A percentile compares a stretch with the other conserved stretches of the same genome.
These are phyloP conservation scores for Colletotrichum sp. DNA, from an alignment of 2,329 filamentous ascomycete species.

Conservation along the genomic window DNA sequence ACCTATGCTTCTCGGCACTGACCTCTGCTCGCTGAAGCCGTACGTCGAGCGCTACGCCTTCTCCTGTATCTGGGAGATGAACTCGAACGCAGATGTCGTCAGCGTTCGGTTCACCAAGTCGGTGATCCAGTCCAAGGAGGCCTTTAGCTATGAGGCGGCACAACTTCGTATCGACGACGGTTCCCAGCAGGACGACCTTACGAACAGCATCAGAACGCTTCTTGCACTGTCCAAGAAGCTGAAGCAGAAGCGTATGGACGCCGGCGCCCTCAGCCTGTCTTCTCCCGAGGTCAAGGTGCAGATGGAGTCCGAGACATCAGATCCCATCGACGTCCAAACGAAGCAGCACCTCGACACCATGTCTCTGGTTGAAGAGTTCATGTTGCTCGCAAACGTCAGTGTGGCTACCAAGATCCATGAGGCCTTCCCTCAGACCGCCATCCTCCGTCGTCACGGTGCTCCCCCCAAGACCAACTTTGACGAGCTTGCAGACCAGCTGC, in stretches of 20 bases:
- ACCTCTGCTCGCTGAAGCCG: slow-evolving; percentile 94
- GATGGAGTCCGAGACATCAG: slow-evolving; percentile 92
- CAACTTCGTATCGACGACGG: slow-evolving; percentile 92
- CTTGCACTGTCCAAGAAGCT: slow-evolving; percentile 91
- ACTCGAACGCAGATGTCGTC: slow-evolving; percentile 83
- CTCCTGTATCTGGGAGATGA: slow-evolving; percentile 88
- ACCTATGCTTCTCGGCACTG: slow-evolving; percentile 92
- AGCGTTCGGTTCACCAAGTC: slow-evolving; percentile 93
- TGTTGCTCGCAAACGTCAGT: slow-evolving; percentile 96
- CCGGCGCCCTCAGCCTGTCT: slow-evolving; percentile 91
- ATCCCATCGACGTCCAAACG: slow-evolving; percentile 94
- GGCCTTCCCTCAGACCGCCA: slow-evolving; percentile 92
- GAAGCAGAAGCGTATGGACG: slow-evolving; percentile 94
- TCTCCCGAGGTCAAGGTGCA: slow-evolving; percentile 98
- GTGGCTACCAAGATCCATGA: slow-evolving; percentile 91
- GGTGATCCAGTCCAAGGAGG: slow-evolving; percentile 94
- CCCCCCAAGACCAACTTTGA: slow-evolving; percentile 97
- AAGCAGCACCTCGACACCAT: slow-evolving; percentile 95
- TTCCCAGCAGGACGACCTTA: slow-evolving; percentile 87
- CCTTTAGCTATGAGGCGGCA: slow-evolving; percentile 97
- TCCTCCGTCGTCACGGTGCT: slow-evolving; percentile 88
- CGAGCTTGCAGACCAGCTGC: slow-evolving; percentile 88
- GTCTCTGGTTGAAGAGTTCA: slow-evolving; percentile 98
- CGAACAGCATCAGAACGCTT: slow-evolving; percentile 84
- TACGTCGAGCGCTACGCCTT: slow-evolving; percentile 96